A percentile compares a stretch with the other conserved stretches of the same genome.
These are phyloP conservation scores for Megacollybia marginata DNA, from an alignment of 768 basidiomycete genomes.

Conservation along the genomic window DNA sequence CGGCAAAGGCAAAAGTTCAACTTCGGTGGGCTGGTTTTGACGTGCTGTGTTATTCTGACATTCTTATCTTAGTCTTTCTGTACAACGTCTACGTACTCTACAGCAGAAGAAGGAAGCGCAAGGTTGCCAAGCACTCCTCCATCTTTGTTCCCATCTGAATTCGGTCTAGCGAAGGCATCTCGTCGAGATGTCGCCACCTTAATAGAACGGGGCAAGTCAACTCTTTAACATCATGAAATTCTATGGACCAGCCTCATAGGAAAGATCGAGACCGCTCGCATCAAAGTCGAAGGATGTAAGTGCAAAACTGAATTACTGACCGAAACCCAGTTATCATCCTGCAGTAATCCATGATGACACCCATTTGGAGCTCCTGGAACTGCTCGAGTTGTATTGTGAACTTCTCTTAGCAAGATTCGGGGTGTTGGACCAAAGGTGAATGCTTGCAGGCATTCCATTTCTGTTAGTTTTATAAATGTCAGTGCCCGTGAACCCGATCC, in stretches of 20 bases:
- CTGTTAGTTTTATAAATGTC: conserved; percentile 7
- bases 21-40: conserved; percentile 27
- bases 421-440: conserved; percentile 82
- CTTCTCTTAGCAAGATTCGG: conserved; percentile 90
- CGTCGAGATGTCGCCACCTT: conserved; percentile 78
- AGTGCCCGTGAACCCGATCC: conserved; percentile 84
- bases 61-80: conserved; percentile 34
- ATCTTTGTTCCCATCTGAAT: neutral
- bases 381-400: conserved; percentile 92
- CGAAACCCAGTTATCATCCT: conserved; percentile 9
- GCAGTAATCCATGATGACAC: conserved; percentile 81
- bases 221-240: no score
- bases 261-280: conserved; percentile 76
- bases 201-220: conserved; percentile 40
- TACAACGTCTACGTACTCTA: conserved; percentile 76
- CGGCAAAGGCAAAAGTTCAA: conserved; percentile 58
- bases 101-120: conserved; percentile 93
- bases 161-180: conserved; percentile 35
- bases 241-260: conserved; percentile 19
- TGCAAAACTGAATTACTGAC: conserved; percentile 18
- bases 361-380: conserved; percentile 80
- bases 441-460: conserved; percentile 7
- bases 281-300: conserved; percentile 81
- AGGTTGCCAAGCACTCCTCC: conserved; percentile 1
- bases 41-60: conserved; percentile 30